Evolutionary conservation across 2,329 filamentous ascomycete species (phyloP), one percentile per base, ranked within the genome.

Genomic region (Colletotrichum paranaense): DNA sequence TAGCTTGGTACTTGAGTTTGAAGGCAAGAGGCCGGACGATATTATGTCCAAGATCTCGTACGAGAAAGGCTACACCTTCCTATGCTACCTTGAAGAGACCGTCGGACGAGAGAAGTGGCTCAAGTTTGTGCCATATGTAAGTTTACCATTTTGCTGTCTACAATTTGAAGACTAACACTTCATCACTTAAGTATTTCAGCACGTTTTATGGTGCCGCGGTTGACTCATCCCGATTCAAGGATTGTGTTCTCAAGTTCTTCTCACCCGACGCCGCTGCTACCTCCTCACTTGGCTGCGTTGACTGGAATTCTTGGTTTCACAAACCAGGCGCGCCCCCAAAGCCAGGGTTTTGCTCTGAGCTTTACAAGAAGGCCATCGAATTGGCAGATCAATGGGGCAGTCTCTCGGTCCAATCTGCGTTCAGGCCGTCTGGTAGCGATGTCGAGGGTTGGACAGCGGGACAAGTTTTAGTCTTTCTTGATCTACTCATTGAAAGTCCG

Each of bases 21-120:
- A 69, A 1, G 67, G 59, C 5, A 64, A 59, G 16, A 32, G 67
- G 9, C 67, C 67, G 12, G 67, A 69, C 19, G 67, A 69, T 28
- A 14, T 69, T 26, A 64, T 69, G 67, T 69, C 67, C 12, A 69
- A 69, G n/a, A 69, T 69, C 5, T 58, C 67, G 4, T 69, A 64
- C 35, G 67, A 69, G 22, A 69, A 69, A 12, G 67, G 67, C 5
- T 64, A 69, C 38, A 69, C 67, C 2, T 69, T 69, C 19, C n/a
- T 69, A 4, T 53, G 60, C 7, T 52, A 64, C 11, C 60, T 69
- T 5, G 67, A 69, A 22, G 35, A 69, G 38, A 26, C 30, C 12
- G 26, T 69, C 5, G 60, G 67, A 3, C 63, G 52, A 22, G 38
- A 58, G n/a, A 64, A 69, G 28, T 69, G 67, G 67, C 60, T 49